Base-by-base conservation (phyloP, 306 rosid species). In the Dryas alaskensis region DNA sequence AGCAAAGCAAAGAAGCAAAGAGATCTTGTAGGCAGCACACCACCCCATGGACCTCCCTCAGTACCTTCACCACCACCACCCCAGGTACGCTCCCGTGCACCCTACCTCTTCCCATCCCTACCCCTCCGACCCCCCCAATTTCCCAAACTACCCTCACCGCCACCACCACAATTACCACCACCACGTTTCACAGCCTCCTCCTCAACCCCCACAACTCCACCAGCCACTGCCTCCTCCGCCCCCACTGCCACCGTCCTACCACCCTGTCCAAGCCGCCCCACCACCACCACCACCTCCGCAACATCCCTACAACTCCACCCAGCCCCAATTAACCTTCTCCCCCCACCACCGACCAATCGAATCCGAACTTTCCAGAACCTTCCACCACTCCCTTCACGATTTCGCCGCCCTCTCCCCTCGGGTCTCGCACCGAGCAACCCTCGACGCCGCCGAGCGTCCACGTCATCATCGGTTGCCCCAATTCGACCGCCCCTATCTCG, bases 251-350 rank as follows among this genome's bases (percentile, higher is more conserved):
- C 80, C 39, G 2, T 53, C 76, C 40, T 52, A 49, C 44, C 47
- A 27, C 31, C 51, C 42, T 14, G 70, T 58, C 0, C 73, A 31
- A 60, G 52, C 39, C 59, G 16, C 14, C 43, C 58, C 78, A 25
- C 49, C 73, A 27, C 42, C 73, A 25, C 57, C 73, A 25, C 57
- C 68, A 0, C 54, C 73, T 40, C 49, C 65, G n/a, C 7, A 50
- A 19, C 74, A 44, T 31, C 80, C 62, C 0, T 82, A 70, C 79
- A 80, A 73, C 40, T 67, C 84, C 4, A 68, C 16, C 44, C 89
- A 73, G 48, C 70, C 86, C 25, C 83, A 57, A 27, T 65, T 79
- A 16, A 10, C 60, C 68, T 76, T 83, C 67, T 67, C 76, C 39
- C 19, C 67, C 10, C 81, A 8, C 39, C 61, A 31, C 37, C 37